Conservation (phyloP, 2,329 filamentous ascomycete species). For the Sclerotinia nivalis region DNA sequence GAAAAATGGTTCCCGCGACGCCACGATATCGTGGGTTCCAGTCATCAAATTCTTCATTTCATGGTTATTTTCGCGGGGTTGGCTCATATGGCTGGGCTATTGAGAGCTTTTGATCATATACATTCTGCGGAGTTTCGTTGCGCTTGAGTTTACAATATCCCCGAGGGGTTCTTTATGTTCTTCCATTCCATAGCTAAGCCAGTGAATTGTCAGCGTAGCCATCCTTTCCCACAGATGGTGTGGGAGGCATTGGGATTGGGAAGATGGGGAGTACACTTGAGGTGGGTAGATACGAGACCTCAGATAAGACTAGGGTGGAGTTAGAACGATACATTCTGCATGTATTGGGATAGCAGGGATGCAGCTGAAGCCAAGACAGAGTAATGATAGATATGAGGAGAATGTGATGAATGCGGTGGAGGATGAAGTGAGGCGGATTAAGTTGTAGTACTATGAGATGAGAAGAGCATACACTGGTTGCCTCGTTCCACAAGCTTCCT, state of each 20-base stretch:
- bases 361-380: background rate
- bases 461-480: background rate
- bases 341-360: background rate
- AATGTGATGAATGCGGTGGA: background rate
- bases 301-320: background rate
- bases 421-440: too few relatives aligned
- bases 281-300: background rate
- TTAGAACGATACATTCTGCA: background rate
- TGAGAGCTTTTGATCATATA: constrained; percentile 26
- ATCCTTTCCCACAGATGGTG: background rate
- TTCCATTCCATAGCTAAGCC: too few relatives aligned
- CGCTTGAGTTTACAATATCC: too few relatives aligned
- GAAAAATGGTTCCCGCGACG: constrained; percentile 30
- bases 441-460: background rate
- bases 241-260: background rate
- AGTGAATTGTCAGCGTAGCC: background rate
- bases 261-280: background rate
- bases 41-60: constrained; percentile 38
- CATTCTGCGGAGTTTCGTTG: background rate
- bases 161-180: too few relatives aligned
- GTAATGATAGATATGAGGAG: background rate
- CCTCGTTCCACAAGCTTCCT: background rate
- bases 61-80: constrained; percentile 33
- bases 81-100: constrained; percentile 31
- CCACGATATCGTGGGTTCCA: constrained; percentile 33